Base-by-base conservation (phyloP, 192 early-diverging fungal species). In the Radiomyces spectabilis region DNA sequence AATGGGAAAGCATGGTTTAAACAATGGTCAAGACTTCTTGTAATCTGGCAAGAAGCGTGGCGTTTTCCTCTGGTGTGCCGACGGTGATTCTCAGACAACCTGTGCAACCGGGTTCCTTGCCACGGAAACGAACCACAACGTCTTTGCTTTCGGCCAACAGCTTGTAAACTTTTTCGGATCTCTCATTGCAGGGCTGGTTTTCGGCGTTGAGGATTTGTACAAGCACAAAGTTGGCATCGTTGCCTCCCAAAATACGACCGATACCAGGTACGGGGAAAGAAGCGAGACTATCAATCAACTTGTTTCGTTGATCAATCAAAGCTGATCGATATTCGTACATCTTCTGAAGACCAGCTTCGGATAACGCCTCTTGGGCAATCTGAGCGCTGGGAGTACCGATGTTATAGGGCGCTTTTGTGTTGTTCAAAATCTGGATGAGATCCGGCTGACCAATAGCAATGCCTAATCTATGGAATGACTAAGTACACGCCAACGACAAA, bases 321-420 rank as follows among this genome's bases (percentile, higher is more conserved):
- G 53, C 43, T 1, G 53, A 50, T 25, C 82, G 77, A 57, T 89
- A 78, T n/a, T 51, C 44, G 15, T 63, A 58, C 87, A 96, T 95
- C 26, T 68, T 74, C 12, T 47, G 61, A 21, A 95, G 52, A 27
- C 87, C 89, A 22, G 75, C 70, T 30, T 72, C 68, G 35, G 79
- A 76, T 24, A 99, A 77, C 4, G 97, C 97, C 3, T 83, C 66
- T 39, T 75, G 74, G 10, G 89, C 95, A 30, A 93, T 71, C 25
- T 74, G 52, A 48, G 93, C 86, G 27, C 93, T 87, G 31, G 86
- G 82, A 15, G 94, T 91, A 25, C 87, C 89, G 43, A 99, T 88
- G 66, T 95, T 99, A 77, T 99, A 99, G 6, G 97, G 97, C 18
- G 97, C 97, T 73, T 99, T 99, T 51, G 95, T 86, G 35, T 92